A percentile compares a stretch with the other conserved stretches of the same genome.
Conservation (phyloP, 2,329 filamentous ascomycete species). For the Ceratocystis ficicola region DNA sequence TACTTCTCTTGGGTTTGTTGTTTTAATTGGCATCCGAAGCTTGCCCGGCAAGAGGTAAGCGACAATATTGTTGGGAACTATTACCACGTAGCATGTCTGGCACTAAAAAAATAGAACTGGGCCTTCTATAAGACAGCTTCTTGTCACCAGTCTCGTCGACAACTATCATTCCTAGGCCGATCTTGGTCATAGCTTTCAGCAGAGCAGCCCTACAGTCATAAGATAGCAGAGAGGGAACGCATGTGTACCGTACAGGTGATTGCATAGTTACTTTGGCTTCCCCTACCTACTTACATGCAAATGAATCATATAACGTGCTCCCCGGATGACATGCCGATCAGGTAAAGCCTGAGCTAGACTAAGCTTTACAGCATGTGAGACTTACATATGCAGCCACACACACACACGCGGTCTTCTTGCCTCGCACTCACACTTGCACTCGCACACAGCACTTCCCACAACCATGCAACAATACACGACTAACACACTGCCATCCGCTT, state of each 20-base stretch:
- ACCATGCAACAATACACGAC: not conserved
- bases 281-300: not conserved
- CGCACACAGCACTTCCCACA: no score
- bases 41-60: no score
- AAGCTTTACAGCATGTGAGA: slow-evolving; percentile 6
- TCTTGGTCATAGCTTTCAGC: slow-evolving; percentile 6
- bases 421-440: no score
- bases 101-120: no score
- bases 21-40: no score
- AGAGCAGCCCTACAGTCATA: not conserved
- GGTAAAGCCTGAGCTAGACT: not conserved
- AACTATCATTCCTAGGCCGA: not conserved
- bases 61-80: no score
- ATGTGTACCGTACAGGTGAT: not conserved
- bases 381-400: slow-evolving; percentile 4
- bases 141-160: not conserved
- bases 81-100: no score
- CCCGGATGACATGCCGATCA: slow-evolving; percentile 11
- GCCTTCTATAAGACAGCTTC: not conserved
- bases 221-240: not conserved
- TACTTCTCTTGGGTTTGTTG: no score
- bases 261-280: not conserved
- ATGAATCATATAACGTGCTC: not conserved
- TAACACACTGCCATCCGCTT: not conserved
- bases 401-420: not conserved